Evolutionary conservation across 2,329 filamentous ascomycete species (phyloP).

Genomic region (Penicillium psychrosexuale): DNA sequence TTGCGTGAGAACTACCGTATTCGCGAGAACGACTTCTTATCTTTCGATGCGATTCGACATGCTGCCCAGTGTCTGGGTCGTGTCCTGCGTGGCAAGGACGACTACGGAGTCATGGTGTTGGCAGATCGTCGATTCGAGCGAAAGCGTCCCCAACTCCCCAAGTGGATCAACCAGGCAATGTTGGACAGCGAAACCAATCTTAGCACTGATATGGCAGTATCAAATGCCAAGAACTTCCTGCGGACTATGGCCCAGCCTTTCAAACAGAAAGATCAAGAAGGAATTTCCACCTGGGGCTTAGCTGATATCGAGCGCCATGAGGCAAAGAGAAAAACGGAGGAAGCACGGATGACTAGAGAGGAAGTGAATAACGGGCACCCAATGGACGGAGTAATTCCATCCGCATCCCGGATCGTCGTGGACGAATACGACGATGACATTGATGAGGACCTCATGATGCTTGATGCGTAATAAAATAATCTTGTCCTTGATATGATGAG

Average conservation of each 20-base stretch:
- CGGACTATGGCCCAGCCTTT: conserved; percentile 91
- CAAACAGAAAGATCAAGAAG: conserved; percentile 76
- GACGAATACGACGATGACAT: conserved; percentile 45
- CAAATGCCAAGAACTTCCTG: conserved; percentile 83
- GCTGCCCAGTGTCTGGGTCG: conserved; percentile 94
- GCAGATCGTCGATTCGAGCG: conserved; percentile 92
- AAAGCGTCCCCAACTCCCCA: conserved; percentile 84
- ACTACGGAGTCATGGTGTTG: conserved; percentile 99
- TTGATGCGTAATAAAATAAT: conserved; percentile 34
- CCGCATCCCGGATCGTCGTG: conserved; percentile 22
- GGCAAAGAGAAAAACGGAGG: conserved; percentile 66
- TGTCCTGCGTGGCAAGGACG: conserved; percentile 92
- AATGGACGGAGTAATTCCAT: conserved; percentile 23
- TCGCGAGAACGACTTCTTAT: conserved; percentile 93
- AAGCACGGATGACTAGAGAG: conserved; percentile 64
- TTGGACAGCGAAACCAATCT: conserved; percentile 82
- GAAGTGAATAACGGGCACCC: conserved; percentile 28
- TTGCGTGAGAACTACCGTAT: conserved; percentile 96
- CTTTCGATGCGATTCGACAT: conserved; percentile 99
- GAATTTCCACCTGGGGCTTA: conserved; percentile 87
- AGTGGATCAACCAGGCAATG: conserved; percentile 92
- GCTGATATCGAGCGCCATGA: conserved; percentile 70
- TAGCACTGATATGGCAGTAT: conserved; percentile 92
- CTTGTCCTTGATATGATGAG: conserved; percentile 10
- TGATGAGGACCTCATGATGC: conserved; percentile 44